Evolutionary conservation across 140 eudicot genomes (phyloP), one percentile per base, ranked within the genome.

Genomic region (Ambrosia hybrid): DNA sequence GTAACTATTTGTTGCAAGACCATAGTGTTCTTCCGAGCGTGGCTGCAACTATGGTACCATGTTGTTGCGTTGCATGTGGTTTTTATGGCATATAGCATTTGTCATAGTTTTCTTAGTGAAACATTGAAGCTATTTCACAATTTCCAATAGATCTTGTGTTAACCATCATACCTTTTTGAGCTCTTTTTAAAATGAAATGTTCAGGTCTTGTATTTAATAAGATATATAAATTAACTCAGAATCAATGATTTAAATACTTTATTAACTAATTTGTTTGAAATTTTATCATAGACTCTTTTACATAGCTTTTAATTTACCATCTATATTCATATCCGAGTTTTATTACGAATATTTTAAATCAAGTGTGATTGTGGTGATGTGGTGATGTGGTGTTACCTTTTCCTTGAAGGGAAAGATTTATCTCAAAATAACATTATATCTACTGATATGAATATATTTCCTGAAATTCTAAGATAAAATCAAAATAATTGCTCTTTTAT

Each of bases 231-330:
- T 70, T 52, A 56, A 52, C 58, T 53, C 16, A 53, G 38, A 17
- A 8, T 70, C 37, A 70, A 51, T 53, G 33, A 3, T 2, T 68
- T 9, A 12, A 68, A 53, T 33, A 37, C 49, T 51, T 51, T 14
- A 69, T 64, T 64, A 36, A 70, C 64, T 70, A 52, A 8, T 14
- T 70, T 70, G 15, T 70, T 70, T 43, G 48, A 7, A 43, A 43
- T 2, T 43, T 43, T 43, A 43, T 43, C 8, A 43, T 43, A 30
- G 34, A 43, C 48, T 43, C 48, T 43, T 43, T 43, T 43, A 43
- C 8, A 7, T 7, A 43, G 48, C 48, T 43, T 1, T 9, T 43
- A 43, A 43, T 43, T 43, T 43, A 43, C 8, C 48, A 68, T 68
- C 56, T 34, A 43, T 51, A 60, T 33, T 68, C 56, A 49, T 34